A percentile compares a stretch with the other conserved stretches of the same genome.
These are phyloP conservation scores for Chernovozyma sophiae-reginae DNA, from an alignment of 1,139 yeast genomes.

Conservation along the genomic window DNA sequence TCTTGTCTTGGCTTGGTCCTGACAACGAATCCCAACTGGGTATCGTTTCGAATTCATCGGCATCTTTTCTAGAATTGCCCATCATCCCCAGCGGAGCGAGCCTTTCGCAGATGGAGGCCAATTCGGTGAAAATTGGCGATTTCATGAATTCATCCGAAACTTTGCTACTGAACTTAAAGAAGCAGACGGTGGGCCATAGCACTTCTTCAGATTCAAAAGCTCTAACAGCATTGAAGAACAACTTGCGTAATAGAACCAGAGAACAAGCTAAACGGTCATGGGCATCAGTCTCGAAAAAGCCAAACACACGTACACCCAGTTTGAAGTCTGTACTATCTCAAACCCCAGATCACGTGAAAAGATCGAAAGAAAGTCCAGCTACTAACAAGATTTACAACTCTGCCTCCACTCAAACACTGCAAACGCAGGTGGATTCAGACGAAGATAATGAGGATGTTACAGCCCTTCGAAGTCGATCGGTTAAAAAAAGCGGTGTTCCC, in stretches of 20 bases:
- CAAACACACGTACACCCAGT: too few relatives aligned
- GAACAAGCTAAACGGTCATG: too few relatives aligned
- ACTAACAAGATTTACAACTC: too few relatives aligned
- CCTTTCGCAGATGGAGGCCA: constrained; percentile 20
- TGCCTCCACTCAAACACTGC: too few relatives aligned
- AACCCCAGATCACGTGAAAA: too few relatives aligned
- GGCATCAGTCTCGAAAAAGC: too few relatives aligned
- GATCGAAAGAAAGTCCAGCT: too few relatives aligned
- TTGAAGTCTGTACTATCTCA: too few relatives aligned
- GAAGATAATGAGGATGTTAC: constrained; percentile 13
- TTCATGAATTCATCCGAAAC: constrained; percentile 20
- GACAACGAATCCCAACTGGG: not conserved
- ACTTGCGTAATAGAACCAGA: constrained; percentile 33
- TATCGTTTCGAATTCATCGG: constrained; percentile 2
- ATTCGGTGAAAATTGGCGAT: constrained; percentile 24
- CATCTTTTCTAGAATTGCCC: constrained; percentile 35
- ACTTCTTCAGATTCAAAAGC: constrained; percentile 22
- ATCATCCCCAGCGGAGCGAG: constrained; percentile 46
- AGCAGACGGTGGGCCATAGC: constrained; percentile 11
- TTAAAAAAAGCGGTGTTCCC: constrained; percentile 11
- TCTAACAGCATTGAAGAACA: constrained; percentile 44
- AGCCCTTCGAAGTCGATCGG: constrained; percentile 11
- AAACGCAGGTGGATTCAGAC: too few relatives aligned
- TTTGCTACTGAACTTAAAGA: constrained; percentile 1
- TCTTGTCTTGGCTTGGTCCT: constrained; percentile 38